Evolutionary conservation across 2,329 filamentous ascomycete species (phyloP).

Genomic region (Celoporthe dispersa): DNA sequence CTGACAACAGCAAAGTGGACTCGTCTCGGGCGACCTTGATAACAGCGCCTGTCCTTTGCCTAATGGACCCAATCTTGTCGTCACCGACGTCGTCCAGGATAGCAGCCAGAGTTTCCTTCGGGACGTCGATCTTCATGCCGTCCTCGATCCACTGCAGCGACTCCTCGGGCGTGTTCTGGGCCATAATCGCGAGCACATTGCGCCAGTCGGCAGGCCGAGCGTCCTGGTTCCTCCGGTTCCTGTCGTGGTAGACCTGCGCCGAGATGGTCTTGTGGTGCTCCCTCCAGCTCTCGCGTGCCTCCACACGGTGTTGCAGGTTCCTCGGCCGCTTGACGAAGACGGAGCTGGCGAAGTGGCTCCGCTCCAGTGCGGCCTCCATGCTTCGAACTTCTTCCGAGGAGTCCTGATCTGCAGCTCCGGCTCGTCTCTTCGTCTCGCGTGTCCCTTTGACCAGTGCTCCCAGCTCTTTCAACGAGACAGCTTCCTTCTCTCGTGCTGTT

Average conservation of each 20-base stretch:
- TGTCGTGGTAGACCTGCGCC: constrained; percentile 44
- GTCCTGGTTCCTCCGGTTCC: constrained; percentile 34
- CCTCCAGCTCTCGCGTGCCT: constrained; percentile 32
- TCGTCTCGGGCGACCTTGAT: constrained; percentile 33
- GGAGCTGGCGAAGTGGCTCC: constrained; percentile 30
- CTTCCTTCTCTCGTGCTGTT: neutral
- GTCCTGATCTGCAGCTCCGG: constrained; percentile 4
- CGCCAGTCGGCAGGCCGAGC: constrained; percentile 43
- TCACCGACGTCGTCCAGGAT: constrained; percentile 25
- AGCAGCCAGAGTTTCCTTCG: constrained; percentile 31
- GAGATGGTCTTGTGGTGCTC: constrained; percentile 35
- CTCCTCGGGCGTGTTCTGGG: constrained; percentile 39
- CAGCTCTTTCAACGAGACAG: neutral
- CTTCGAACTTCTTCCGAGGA: neutral
- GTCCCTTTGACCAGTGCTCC: neutral
- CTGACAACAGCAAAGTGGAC: constrained; percentile 36
- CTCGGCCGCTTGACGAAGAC: constrained; percentile 37
- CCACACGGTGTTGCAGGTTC: constrained; percentile 32
- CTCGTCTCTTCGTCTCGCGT: neutral
- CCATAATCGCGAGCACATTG: constrained; percentile 44
- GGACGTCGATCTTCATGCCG: constrained; percentile 36
- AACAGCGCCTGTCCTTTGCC: constrained; percentile 34
- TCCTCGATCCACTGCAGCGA: constrained; percentile 26
- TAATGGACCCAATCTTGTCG: constrained; percentile 37
- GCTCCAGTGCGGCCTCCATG: constrained; percentile 18